These are phyloP conservation scores for Brassica rapa DNA, from an alignment of 345 rosid species.

Conservation along the genomic window DNA sequence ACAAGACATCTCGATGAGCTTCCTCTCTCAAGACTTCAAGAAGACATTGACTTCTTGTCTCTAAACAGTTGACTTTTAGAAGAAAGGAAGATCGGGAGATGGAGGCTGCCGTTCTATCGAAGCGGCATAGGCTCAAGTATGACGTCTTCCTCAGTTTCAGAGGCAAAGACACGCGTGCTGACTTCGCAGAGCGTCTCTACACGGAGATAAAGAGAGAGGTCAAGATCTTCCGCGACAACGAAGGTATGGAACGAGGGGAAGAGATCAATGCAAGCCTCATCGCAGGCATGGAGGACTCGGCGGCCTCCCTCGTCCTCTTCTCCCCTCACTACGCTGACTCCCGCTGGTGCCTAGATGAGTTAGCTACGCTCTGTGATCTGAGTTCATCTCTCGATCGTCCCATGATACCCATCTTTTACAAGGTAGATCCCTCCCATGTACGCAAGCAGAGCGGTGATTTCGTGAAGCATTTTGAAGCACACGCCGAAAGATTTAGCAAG, in stretches of 20 bases:
- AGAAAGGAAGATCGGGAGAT: not conserved
- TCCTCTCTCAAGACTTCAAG: not conserved
- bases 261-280: conserved; percentile 42
- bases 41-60: not conserved
- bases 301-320: conserved; percentile 47
- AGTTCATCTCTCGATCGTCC: conserved; percentile 20
- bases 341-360: conserved; percentile 55
- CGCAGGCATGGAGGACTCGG: conserved; percentile 55
- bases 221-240: conserved; percentile 41
- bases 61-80: not conserved
- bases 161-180: conserved; percentile 54
- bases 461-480: not conserved
- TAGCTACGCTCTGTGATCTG: conserved; percentile 44
- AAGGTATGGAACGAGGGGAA: conserved; percentile 40
- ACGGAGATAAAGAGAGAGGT: not conserved
- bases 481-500: conserved; percentile 16
- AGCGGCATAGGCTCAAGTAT: conserved; percentile 39
- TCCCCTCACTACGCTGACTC: conserved; percentile 48
- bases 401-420: conserved; percentile 50
- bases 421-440: conserved; percentile 52
- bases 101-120: conserved; percentile 5
- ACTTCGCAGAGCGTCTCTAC: conserved; percentile 33
- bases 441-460: conserved; percentile 38
- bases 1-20: not conserved
- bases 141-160: conserved; percentile 61